Evolutionary conservation across 345 rosid species (phyloP).

Genomic region (Erysimum cheiranthoides): DNA sequence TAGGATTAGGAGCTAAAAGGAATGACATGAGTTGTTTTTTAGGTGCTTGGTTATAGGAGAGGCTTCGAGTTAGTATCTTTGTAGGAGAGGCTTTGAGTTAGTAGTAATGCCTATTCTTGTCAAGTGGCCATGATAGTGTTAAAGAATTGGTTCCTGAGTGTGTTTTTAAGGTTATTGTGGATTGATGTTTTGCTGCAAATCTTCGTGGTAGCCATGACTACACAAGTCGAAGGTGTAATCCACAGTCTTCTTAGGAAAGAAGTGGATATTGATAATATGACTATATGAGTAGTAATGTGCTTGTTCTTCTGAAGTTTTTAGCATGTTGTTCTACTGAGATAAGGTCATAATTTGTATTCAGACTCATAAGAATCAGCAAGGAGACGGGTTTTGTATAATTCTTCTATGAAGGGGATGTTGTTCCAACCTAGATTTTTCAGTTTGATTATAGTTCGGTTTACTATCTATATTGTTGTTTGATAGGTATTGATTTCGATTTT

Average conservation of each 20-base stretch:
- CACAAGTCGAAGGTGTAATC: neutral
- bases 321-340: neutral
- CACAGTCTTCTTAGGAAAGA: neutral
- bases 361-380: neutral
- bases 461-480: no score
- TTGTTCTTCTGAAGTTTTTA: neutral
- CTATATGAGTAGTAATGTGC: neutral
- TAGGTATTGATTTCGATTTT: no score
- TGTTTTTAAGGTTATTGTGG: neutral
- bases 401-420: neutral
- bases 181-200: neutral
- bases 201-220: neutral
- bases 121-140: slow-evolving; percentile 5
- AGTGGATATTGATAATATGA: neutral
- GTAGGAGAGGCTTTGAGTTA: neutral
- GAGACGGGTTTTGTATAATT: neutral
- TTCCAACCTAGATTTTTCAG: neutral
- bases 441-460: no score
- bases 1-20: neutral
- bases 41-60: no score
- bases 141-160: neutral
- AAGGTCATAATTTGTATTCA: neutral
- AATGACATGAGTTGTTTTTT: neutral
- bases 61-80: no score
- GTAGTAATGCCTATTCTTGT: neutral